A percentile compares a stretch with the other conserved stretches of the same genome.
Evolutionary conservation across 208 protist genomes (phyloP).

Genomic region (Porcisia hertigi): DNA sequence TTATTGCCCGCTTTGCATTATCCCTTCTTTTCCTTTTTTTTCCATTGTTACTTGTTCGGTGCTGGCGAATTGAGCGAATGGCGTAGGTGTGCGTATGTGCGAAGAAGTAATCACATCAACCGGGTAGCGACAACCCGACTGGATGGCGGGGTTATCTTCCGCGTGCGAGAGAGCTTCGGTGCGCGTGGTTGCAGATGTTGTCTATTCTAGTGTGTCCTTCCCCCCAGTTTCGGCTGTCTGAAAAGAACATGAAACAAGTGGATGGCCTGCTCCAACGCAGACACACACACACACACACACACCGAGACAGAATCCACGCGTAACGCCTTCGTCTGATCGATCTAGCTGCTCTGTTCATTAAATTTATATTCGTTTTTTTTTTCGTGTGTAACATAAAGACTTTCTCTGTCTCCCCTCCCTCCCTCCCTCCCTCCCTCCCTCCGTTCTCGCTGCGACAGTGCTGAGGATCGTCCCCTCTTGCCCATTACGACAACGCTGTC

Average conservation of each 20-base stretch:
- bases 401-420: no score
- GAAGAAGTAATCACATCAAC: not conserved
- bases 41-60: not conserved
- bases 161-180: not conserved
- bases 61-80: not conserved
- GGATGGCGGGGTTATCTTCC: not conserved
- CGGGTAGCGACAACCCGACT: not conserved
- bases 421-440: not conserved
- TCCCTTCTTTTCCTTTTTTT: not conserved
- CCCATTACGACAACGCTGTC: not conserved
- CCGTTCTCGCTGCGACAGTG: not conserved
- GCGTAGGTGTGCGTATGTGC: not conserved
- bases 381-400: no score
- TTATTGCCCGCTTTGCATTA: not conserved
- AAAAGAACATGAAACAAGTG: not conserved
- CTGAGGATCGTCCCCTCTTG: not conserved
- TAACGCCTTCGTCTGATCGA: no score
- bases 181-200: not conserved
- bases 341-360: no score
- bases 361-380: no score
- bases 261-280: not conserved
- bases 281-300: no score
- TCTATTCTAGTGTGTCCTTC: not conserved
- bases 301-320: no score
- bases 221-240: not conserved